Evolutionary conservation across 2,329 filamentous ascomycete species (phyloP).

Genomic region (Beauveria scarabaeidicola): DNA sequence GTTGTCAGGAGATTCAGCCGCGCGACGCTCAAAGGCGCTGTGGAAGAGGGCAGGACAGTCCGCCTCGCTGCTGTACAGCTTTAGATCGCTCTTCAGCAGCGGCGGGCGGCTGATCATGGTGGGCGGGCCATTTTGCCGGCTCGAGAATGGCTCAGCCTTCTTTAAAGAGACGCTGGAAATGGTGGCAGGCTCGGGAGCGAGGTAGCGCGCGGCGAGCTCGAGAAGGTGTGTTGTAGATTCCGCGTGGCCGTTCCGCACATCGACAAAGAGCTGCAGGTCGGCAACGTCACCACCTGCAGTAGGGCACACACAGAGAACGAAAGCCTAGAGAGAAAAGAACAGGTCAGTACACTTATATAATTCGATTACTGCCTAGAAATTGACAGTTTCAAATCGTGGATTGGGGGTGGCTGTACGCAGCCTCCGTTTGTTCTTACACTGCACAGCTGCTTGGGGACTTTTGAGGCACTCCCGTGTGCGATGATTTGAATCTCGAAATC

Average conservation of each 20-base stretch:
- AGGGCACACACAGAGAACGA: background rate
- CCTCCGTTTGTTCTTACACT: conserved; percentile 5
- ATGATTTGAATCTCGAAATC: conserved; percentile 9
- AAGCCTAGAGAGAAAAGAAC: background rate
- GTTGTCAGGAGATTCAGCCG: background rate
- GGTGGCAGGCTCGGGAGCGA: background rate
- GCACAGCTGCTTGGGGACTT: conserved; percentile 6
- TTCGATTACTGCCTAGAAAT: too few relatives aligned
- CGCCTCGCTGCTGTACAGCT: background rate
- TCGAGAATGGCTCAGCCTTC: conserved; percentile 2
- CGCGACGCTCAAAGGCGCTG: conserved; percentile 10
- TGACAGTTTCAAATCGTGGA: too few relatives aligned
- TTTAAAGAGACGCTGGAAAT: background rate
- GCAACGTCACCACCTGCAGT: background rate
- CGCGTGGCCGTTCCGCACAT: conserved; percentile 9
- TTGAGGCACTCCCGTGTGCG: background rate
- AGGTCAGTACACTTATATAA: background rate
- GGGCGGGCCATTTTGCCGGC: conserved; percentile 6
- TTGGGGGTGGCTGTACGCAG: background rate
- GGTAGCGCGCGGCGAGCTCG: conserved; percentile 10
- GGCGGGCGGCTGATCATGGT: conserved; percentile 9
- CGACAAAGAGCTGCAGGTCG: conserved; percentile 9
- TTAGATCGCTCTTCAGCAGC: conserved; percentile 8
- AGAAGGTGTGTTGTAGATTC: conserved; percentile 1
- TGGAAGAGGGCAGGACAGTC: conserved; percentile 9